Conservation (phyloP, 306 rosid genomes). For the Alnus glutinosa region DNA sequence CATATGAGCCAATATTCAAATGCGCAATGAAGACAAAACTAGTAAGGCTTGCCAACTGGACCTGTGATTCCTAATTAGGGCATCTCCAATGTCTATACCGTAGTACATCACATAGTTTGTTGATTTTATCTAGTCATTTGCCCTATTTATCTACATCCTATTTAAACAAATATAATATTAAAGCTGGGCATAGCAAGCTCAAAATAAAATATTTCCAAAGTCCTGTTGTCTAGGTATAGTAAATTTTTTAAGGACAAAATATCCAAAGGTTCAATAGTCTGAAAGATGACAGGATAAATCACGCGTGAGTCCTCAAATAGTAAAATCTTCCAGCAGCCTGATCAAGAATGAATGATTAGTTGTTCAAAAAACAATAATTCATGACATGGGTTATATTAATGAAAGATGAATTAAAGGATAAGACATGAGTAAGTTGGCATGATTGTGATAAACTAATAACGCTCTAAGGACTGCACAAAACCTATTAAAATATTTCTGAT, state of each 20-base stretch:
- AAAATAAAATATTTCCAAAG: background rate
- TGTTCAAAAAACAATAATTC: background rate
- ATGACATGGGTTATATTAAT: background rate
- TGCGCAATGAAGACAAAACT: background rate
- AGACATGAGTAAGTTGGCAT: background rate
- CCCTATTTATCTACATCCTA: background rate
- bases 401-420: background rate
- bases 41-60: background rate
- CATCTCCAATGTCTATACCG: background rate
- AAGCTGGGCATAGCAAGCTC: background rate
- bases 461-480: background rate
- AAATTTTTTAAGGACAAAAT: background rate
- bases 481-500: background rate
- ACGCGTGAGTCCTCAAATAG: background rate
- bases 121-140: background rate
- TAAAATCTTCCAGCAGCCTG: background rate
- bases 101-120: background rate
- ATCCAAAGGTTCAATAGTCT: background rate
- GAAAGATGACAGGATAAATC: no score
- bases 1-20: background rate
- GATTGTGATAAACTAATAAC: background rate
- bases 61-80: no score
- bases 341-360: background rate
- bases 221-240: background rate
- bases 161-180: no score